Conservation (phyloP, 345 rosid species). For the Conringia planisiliqua region DNA sequence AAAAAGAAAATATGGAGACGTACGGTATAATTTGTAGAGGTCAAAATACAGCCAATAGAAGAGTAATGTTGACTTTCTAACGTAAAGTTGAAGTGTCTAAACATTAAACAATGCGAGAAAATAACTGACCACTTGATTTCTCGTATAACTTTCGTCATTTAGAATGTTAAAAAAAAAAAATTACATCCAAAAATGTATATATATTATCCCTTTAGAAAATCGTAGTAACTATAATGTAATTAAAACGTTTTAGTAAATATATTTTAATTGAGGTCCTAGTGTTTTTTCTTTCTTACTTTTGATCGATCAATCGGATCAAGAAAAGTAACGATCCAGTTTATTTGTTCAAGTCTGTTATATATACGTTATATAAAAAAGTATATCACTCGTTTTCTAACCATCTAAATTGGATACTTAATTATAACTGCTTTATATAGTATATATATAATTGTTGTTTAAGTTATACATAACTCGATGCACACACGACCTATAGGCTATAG, state of each 20-base stretch:
- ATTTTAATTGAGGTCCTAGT: not conserved
- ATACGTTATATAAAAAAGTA: too few relatives aligned
- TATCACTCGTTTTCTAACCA: not conserved
- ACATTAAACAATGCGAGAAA: not conserved
- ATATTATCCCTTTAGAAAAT: not conserved
- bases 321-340: not conserved
- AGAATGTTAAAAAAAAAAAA: not conserved
- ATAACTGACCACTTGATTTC: not conserved
- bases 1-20: not conserved
- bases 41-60: slow-evolving; percentile 6
- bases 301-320: not conserved
- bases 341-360: not conserved
- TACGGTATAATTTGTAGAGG: not conserved
- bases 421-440: not conserved
- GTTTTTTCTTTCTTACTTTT: not conserved
- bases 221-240: not conserved
- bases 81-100: not conserved
- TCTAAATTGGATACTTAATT: not conserved
- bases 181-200: not conserved
- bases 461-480: not conserved
- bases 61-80: slow-evolving; percentile 1
- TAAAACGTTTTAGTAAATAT: not conserved
- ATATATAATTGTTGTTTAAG: not conserved
- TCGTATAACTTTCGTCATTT: not conserved
- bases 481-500: not conserved